A percentile compares a stretch with the other conserved stretches of the same genome.
These are phyloP conservation scores for Diaporthe longicolla DNA, from an alignment of 2,329 filamentous ascomycete species.

Conservation along the genomic window DNA sequence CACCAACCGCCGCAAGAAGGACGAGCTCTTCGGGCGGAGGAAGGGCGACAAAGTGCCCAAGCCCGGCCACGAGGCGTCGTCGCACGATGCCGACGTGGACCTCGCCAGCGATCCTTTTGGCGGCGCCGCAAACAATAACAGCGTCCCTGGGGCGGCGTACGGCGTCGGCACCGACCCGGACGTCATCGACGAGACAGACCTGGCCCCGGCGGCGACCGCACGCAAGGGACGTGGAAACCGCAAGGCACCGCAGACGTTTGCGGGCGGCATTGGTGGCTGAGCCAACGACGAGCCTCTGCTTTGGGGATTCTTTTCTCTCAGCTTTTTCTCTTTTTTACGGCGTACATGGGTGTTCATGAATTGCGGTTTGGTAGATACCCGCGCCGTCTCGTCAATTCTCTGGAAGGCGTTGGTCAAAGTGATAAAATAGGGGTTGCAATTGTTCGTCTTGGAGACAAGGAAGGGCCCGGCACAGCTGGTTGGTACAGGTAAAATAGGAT, in stretches of 20 bases:
- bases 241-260: constrained; percentile 34
- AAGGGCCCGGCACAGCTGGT: background rate
- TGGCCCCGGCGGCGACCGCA: constrained; percentile 30
- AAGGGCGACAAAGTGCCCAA: constrained; percentile 51
- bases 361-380: constrained; percentile 13
- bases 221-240: constrained; percentile 40
- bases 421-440: background rate
- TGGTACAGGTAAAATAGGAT: background rate
- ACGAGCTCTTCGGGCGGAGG: constrained; percentile 61
- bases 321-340: background rate
- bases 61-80: constrained; percentile 33
- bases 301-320: background rate
- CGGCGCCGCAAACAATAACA: constrained; percentile 12
- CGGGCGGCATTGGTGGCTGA: constrained; percentile 45
- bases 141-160: constrained; percentile 27
- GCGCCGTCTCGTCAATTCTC: background rate
- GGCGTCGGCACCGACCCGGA: constrained; percentile 43
- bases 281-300: background rate
- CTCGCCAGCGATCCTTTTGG: constrained; percentile 26
- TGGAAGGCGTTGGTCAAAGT: background rate
- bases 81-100: constrained; percentile 36
- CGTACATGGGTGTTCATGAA: constrained; percentile 5
- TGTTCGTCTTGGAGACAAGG: background rate
- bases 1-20: constrained; percentile 62
- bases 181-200: constrained; percentile 46